Base-by-base conservation (phyloP, 2,329 filamentous ascomycete species). In the Sclerotinia subarctica region DNA sequence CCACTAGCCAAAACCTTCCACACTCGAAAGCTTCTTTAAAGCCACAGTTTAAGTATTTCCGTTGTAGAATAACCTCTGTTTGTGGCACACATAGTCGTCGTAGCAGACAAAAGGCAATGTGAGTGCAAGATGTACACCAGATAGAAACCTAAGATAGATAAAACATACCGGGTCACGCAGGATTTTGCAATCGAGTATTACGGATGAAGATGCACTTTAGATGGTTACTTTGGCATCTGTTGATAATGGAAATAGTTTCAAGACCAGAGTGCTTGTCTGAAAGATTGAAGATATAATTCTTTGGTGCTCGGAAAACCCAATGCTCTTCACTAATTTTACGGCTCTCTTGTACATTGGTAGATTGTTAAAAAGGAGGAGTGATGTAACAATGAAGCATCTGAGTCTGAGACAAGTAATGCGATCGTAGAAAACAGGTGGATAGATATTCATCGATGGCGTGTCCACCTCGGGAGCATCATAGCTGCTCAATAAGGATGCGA, bases 1-100 rank as follows among this genome's bases (percentile, higher is more conserved):
- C 79, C 1, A 82, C 74, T 0, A 84, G 69, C 29, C 84, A 71
- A 74, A 84, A 85, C 1, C 82, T 79, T 0, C 80, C 81, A 70
- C 85, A 85, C 82, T 81, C 2, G 76, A 72, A 0, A 81, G 77
- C 74, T 84, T 84, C 77, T 52, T 56, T 15, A 10, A 56, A 35
- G 2, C 13, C 38, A 5, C 5, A 42, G 13, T 42, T 5, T 5
- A 4, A 15, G 38, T 15, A 35, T 56, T 5, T 15, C 19, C 21
- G 10, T 82, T 57, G 73, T 70, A 51, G 72, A 76, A 10, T 84
- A 73, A 1, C 80, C 81, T 21, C 75, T 74, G 5, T 77, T 75
- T 0, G 78, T 71, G 0, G 82, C 81, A 4, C 72, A 72, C 24
- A 84, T 82, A 0, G 82, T 81, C 0, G 74, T 75, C 1, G 82